Evolutionary conservation across 2,329 filamentous ascomycete species (phyloP).

Genomic region (Arthrobotrys megalospora): DNA sequence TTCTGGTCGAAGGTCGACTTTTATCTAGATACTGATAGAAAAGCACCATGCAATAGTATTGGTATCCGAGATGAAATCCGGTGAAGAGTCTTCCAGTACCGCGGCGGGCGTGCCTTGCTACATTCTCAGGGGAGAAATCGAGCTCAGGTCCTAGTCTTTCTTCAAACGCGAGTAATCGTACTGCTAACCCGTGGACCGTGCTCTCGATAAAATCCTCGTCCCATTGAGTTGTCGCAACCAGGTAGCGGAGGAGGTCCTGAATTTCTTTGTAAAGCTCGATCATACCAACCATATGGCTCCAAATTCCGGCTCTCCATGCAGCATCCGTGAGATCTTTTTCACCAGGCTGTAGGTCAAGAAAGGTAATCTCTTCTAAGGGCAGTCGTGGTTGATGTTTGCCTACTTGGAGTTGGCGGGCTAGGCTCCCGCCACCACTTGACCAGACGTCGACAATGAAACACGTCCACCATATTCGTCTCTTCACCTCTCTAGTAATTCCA

Average conservation of each 20-base stretch:
- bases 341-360: conserved; percentile 63
- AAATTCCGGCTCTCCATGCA: conserved; percentile 64
- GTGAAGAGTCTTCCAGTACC: conserved; percentile 66
- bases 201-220: conserved; percentile 64
- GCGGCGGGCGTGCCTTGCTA: conserved; percentile 62
- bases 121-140: conserved; percentile 64
- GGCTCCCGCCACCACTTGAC: conserved; percentile 66
- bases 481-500: conserved; percentile 65
- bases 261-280: conserved; percentile 66
- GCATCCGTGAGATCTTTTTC: conserved; percentile 61
- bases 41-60: conserved; percentile 66
- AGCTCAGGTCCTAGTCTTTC: conserved; percentile 62
- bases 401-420: conserved; percentile 64
- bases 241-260: conserved; percentile 65
- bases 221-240: conserved; percentile 65
- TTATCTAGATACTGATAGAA: conserved; percentile 67
- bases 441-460: conserved; percentile 67
- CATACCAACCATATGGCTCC: conserved; percentile 66
- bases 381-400: conserved; percentile 45
- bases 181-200: conserved; percentile 47
- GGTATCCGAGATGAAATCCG: conserved; percentile 66
- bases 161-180: conserved; percentile 64
- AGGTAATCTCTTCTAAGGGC: conserved; percentile 66
- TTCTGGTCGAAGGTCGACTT: conserved; percentile 64
- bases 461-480: conserved; percentile 66